Percentiles rank a stretch among this genome's conserved stretches.
These are phyloP conservation scores for Gamsiella multidivaricata DNA, from an alignment of 192 early-diverging fungal species.

Conservation along the genomic window DNA sequence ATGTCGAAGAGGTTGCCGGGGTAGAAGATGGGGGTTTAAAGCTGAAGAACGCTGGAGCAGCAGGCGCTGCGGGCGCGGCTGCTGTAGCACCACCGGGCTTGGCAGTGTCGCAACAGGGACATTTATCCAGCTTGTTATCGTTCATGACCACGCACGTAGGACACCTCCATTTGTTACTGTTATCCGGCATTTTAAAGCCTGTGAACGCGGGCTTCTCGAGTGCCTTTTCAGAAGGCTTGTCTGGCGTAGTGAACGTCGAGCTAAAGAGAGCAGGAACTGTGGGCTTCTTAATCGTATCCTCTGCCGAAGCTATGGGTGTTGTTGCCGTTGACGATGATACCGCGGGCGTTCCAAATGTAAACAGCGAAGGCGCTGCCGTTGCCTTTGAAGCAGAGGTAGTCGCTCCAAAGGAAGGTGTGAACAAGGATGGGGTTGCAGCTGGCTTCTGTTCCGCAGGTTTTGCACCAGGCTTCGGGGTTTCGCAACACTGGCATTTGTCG, in stretches of 20 bases:
- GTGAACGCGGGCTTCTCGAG: too few relatives aligned
- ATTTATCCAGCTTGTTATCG: constrained; percentile 5
- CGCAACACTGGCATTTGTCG: constrained; percentile 35
- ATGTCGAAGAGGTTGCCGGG: background rate
- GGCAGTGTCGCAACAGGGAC: constrained; percentile 32
- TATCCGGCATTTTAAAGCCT: constrained; percentile 21
- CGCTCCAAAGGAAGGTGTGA: constrained; percentile 2
- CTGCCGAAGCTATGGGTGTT: background rate
- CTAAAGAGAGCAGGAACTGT: background rate
- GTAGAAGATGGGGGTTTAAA: constrained; percentile 2
- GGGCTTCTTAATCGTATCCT: too few relatives aligned
- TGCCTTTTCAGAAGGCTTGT: too few relatives aligned
- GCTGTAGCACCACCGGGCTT: constrained; percentile 16
- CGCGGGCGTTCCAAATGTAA: background rate
- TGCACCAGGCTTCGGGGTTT: constrained; percentile 32
- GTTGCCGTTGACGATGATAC: background rate
- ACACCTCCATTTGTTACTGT: constrained; percentile 29
- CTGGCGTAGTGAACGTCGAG: too few relatives aligned
- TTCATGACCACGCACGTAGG: constrained; percentile 35
- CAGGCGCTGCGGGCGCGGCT: background rate
- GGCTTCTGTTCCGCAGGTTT: background rate
- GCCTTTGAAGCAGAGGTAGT: background rate
- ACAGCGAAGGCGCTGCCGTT: background rate
- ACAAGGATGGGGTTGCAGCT: constrained; percentile 4
- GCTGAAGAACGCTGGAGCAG: constrained; percentile 5